These are phyloP conservation scores for Ploettnerulaceae sp. DNA, from an alignment of 2,329 filamentous ascomycete genomes.

Conservation along the genomic window DNA sequence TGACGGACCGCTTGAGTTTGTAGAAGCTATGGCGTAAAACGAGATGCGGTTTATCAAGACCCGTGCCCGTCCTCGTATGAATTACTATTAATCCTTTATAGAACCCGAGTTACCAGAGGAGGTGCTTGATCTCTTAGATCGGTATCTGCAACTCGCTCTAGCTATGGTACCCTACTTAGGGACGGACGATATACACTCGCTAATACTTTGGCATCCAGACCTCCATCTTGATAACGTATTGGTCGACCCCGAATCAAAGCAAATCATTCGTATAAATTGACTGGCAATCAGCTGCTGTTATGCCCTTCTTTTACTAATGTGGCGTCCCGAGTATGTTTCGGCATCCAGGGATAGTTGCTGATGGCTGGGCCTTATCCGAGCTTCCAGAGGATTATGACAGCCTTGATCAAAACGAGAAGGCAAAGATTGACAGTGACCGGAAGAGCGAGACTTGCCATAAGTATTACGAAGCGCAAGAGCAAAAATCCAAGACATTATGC, in stretches of 20 bases:
- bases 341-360: slow-evolving; percentile 1
- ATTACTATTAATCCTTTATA: slow-evolving; percentile 15
- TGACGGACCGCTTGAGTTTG: not conserved
- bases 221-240: slow-evolving; percentile 13
- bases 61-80: slow-evolving; percentile 16
- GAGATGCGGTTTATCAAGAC: slow-evolving; percentile 17
- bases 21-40: slow-evolving; percentile 16
- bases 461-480: slow-evolving; percentile 7
- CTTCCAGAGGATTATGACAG: slow-evolving; percentile 8
- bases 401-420: slow-evolving; percentile 1
- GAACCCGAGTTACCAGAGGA: slow-evolving; percentile 19
- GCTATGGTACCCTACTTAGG: slow-evolving; percentile 16
- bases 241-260: slow-evolving; percentile 22
- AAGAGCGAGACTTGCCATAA: slow-evolving; percentile 1
- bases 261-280: slow-evolving; percentile 20
- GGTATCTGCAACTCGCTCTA: slow-evolving; percentile 19
- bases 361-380: not conserved
- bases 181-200: slow-evolving; percentile 16
- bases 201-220: no score
- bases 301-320: slow-evolving; percentile 17
- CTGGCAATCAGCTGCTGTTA: slow-evolving; percentile 17
- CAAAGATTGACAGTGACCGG: not conserved
- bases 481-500: not conserved
- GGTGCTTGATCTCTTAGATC: slow-evolving; percentile 17
- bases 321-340: slow-evolving; percentile 13